A percentile compares a stretch with the other conserved stretches of the same genome.
Conservation (phyloP, 495 filamentous ascomycete genomes). For the Penicillium chermesinum region DNA sequence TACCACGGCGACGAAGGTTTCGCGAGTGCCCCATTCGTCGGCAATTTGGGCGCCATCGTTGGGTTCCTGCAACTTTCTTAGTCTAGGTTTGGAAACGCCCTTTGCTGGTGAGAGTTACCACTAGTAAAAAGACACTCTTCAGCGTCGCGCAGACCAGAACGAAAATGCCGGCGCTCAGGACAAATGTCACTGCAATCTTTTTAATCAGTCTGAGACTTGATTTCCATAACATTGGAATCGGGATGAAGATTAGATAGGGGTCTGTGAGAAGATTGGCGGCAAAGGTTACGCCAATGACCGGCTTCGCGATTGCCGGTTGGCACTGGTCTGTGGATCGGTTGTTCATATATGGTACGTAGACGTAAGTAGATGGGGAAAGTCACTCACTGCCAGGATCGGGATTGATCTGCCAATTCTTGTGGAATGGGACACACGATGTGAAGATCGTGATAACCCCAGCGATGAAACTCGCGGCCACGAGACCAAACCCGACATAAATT, state of each 20-base stretch:
- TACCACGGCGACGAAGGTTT: constrained; percentile 48
- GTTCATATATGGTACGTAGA: not conserved
- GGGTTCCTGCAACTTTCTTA: constrained; percentile 29
- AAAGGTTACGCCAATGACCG: constrained; percentile 42
- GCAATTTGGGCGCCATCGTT: constrained; percentile 43
- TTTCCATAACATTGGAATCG: constrained; percentile 48
- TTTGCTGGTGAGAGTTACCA: constrained; percentile 18
- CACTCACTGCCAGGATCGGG: constrained; percentile 51
- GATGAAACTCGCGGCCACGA: constrained; percentile 43
- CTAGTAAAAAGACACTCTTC: constrained; percentile 42
- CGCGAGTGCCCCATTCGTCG: constrained; percentile 47
- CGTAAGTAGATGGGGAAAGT: not conserved
- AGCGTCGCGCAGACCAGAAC: constrained; percentile 44
- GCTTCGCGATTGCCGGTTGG: constrained; percentile 43
- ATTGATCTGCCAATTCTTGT: constrained; percentile 52
- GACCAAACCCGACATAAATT: constrained; percentile 41
- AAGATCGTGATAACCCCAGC: constrained; percentile 44
- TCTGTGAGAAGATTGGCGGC: constrained; percentile 47
- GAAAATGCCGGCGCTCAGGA: constrained; percentile 48
- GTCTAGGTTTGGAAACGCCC: not conserved
- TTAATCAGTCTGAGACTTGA: constrained; percentile 39
- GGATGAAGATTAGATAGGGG: constrained; percentile 49
- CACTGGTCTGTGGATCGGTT: constrained; percentile 34
- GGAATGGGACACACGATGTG: constrained; percentile 41
- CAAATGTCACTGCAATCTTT: constrained; percentile 42